Evolutionary conservation across 148 eudicot species (phyloP).

Genomic region (Simmondsia chinensis): DNA sequence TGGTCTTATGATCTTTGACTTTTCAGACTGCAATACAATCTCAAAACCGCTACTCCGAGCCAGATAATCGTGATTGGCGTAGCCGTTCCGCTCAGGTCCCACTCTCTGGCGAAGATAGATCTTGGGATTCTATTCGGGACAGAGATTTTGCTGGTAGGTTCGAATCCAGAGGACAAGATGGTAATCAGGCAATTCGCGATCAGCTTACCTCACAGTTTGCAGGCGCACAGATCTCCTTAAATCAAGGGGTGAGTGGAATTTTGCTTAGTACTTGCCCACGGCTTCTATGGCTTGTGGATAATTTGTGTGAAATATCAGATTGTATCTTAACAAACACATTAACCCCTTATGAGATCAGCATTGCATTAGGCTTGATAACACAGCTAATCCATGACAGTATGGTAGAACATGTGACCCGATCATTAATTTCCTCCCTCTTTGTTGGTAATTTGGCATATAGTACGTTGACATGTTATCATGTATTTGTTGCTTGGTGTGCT

Average conservation of each 20-base stretch:
- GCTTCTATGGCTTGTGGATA: neutral
- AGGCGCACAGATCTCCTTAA: conserved; percentile 43
- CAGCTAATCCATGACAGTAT: no score
- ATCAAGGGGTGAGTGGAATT: conserved; percentile 38
- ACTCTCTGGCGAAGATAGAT: conserved; percentile 63
- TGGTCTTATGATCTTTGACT: no score
- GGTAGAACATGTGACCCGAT: no score
- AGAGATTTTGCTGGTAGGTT: conserved; percentile 35
- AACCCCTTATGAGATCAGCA: no score
- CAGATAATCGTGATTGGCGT: conserved; percentile 90
- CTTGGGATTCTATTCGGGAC: conserved; percentile 64
- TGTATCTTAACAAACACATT: no score
- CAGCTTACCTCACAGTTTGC: conserved; percentile 47
- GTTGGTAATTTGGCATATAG: no score
- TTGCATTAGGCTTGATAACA: no score
- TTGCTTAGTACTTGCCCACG: neutral
- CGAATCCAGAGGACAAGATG: conserved; percentile 36
- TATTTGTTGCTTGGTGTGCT: no score
- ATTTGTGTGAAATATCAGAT: no score
- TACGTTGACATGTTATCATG: no score
- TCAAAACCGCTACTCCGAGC: conserved; percentile 68
- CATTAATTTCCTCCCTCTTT: no score
- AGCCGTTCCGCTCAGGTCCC: conserved; percentile 51
- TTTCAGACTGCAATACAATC: conserved; percentile 41
- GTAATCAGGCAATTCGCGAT: conserved; percentile 39